A percentile compares a stretch with the other conserved stretches of the same genome.
Conservation (phyloP, 208 protist genomes). For the Leishmania arabica region DNA sequence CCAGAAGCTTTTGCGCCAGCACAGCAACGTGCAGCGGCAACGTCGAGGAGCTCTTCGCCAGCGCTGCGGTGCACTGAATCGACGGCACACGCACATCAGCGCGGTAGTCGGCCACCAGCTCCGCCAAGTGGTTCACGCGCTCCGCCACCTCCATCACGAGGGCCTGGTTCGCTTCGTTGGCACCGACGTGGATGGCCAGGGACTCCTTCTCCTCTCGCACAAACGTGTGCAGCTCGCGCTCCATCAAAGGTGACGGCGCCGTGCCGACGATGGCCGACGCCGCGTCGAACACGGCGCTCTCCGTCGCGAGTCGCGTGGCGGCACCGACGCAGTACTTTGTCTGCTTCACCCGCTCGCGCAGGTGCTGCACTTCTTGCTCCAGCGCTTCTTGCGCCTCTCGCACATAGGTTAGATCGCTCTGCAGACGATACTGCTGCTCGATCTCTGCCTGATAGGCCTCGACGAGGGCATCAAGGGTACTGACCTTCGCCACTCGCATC, state of each 20-base stretch:
- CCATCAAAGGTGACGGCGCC: slow-evolving; percentile 33
- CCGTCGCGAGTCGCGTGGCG: neutral
- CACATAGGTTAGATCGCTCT: slow-evolving; percentile 31
- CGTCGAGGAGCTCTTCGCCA: slow-evolving; percentile 31
- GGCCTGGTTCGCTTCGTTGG: slow-evolving; percentile 25
- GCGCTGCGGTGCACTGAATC: slow-evolving; percentile 10
- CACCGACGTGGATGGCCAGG: slow-evolving; percentile 20
- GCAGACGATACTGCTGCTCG: slow-evolving; percentile 68
- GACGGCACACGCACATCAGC: slow-evolving; percentile 40
- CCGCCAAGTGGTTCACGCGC: slow-evolving; percentile 39
- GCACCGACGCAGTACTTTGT: slow-evolving; percentile 26
- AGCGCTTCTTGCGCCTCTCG: slow-evolving; percentile 27
- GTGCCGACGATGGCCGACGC: slow-evolving; percentile 13
- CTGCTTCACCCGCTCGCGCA: slow-evolving; percentile 32
- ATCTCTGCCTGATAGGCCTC: slow-evolving; percentile 53
- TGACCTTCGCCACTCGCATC: slow-evolving; percentile 84
- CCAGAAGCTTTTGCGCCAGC: slow-evolving; percentile 53
- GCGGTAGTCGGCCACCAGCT: slow-evolving; percentile 36
- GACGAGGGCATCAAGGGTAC: slow-evolving; percentile 41
- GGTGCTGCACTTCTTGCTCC: slow-evolving; percentile 31
- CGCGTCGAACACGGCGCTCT: neutral
- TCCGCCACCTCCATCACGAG: slow-evolving; percentile 39
- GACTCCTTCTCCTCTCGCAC: slow-evolving; percentile 38
- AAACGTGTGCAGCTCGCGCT: slow-evolving; percentile 44
- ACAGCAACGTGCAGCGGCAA: slow-evolving; percentile 39